These are phyloP conservation scores for Panaeolus cyanescens DNA, from an alignment of 768 basidiomycete species.

Conservation along the genomic window DNA sequence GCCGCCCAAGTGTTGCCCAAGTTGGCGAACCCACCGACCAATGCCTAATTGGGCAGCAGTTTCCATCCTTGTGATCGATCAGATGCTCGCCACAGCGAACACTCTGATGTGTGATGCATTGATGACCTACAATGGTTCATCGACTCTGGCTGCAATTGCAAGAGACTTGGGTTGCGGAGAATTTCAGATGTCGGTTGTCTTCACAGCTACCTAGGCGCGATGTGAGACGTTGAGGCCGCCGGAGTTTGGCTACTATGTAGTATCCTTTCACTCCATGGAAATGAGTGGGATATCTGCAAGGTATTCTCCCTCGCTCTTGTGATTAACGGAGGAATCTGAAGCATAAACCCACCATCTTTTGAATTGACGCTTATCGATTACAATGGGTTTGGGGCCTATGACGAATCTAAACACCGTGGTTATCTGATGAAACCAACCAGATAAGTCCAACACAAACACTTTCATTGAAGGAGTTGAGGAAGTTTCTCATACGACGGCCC, in stretches of 20 bases:
- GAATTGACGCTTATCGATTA: no score
- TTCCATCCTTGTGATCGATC: conserved; percentile 1
- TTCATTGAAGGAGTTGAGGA: neutral
- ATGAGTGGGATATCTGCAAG: neutral
- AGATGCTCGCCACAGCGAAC: neutral
- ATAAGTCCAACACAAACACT: neutral
- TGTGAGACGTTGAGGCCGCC: no score
- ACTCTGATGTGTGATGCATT: neutral
- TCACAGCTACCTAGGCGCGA: no score
- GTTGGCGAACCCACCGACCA: no score
- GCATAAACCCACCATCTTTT: neutral
- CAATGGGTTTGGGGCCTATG: neutral
- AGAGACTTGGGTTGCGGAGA: no score
- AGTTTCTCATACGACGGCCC: neutral
- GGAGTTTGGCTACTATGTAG: neutral
- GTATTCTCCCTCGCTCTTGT: neutral
- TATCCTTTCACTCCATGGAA: neutral
- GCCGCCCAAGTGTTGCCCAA: no score
- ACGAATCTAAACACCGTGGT: no score
- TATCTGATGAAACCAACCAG: neutral
- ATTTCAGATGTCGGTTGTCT: no score
- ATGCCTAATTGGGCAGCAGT: neutral
- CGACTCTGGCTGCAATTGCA: no score
- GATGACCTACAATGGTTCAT: no score
- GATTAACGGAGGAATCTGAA: neutral